phyloP scores from a whole-genome alignment of 306 rosid species.

The Cajanus cajan region DNA sequence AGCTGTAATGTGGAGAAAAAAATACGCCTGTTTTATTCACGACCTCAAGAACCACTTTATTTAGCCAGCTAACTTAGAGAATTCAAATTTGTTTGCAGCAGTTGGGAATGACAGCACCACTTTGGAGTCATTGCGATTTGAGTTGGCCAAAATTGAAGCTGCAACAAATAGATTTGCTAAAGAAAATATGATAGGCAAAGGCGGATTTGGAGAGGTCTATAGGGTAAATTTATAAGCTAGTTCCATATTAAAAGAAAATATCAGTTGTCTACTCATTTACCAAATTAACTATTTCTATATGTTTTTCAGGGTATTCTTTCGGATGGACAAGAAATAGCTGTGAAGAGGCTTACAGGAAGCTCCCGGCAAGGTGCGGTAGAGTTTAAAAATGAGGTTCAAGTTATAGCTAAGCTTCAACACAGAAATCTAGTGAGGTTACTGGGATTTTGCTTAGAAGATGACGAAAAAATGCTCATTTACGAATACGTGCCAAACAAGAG shows the following conservation, averaged over 20 bases:
- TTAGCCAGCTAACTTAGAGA: constrained; percentile 6
- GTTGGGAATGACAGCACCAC: constrained; percentile 32
- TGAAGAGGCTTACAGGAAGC: constrained; percentile 52
- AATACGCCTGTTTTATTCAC: not conserved
- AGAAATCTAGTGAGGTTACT: constrained; percentile 51
- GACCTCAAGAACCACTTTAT: not conserved
- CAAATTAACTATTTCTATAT: not conserved
- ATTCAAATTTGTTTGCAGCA: constrained; percentile 22
- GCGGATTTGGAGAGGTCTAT: constrained; percentile 65
- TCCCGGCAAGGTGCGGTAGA: constrained; percentile 54
- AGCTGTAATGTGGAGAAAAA: constrained; percentile 30
- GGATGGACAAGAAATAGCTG: constrained; percentile 55
- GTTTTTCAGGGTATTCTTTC: constrained; percentile 48
- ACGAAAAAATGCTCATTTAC: constrained; percentile 58
- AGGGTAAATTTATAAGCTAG: constrained; percentile 37
- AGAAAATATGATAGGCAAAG: constrained; percentile 51
- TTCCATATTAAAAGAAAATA: not conserved
- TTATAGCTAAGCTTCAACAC: constrained; percentile 65
- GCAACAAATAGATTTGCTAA: constrained; percentile 55
- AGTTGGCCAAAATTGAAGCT: constrained; percentile 37
- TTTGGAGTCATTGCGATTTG: constrained; percentile 49
- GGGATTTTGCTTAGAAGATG: constrained; percentile 60
- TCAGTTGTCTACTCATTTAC: not conserved
- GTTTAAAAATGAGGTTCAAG: constrained; percentile 56
- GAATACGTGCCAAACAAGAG: constrained; percentile 56